These are phyloP conservation scores for Talaromyces sp. DNA, from an alignment of 2,329 filamentous ascomycete genomes.

Conservation along the genomic window DNA sequence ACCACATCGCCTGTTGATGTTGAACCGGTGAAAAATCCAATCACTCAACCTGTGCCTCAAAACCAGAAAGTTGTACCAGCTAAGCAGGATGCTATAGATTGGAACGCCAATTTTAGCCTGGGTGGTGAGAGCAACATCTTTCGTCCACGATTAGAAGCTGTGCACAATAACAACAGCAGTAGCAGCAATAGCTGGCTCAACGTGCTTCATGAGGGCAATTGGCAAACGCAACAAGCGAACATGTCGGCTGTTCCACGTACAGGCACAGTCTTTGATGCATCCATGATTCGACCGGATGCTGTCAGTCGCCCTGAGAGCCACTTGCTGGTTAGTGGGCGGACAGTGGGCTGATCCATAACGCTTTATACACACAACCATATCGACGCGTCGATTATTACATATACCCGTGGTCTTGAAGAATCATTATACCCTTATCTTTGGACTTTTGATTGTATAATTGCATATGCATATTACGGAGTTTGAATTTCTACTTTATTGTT, in stretches of 20 bases:
- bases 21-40: slow-evolving; percentile 13
- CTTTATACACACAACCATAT: neutral
- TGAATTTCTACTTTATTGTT: neutral
- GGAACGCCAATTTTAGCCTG: slow-evolving; percentile 11
- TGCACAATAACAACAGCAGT: slow-evolving; percentile 55
- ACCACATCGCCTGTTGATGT: slow-evolving; percentile 2
- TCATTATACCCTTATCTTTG: slow-evolving; percentile 16
- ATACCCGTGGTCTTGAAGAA: slow-evolving; percentile 9
- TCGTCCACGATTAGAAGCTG: slow-evolving; percentile 78
- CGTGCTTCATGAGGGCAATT: slow-evolving; percentile 73
- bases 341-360: slow-evolving; percentile 30
- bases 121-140: slow-evolving; percentile 61
- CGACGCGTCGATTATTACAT: slow-evolving; percentile 4
- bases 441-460: slow-evolving; percentile 18
- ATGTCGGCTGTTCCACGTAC: slow-evolving; percentile 28
- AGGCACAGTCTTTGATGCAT: slow-evolving; percentile 31
- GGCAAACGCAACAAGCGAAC: slow-evolving; percentile 40
- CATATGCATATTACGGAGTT: slow-evolving; percentile 17
- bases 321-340: slow-evolving; percentile 41
- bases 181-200: slow-evolving; percentile 84
- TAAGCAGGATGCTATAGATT: slow-evolving; percentile 11
- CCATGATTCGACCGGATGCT: slow-evolving; percentile 30
- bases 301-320: slow-evolving; percentile 37
- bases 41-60: neutral
- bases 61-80: slow-evolving; percentile 7